Evolutionary conservation across 495 filamentous ascomycete species (phyloP), one percentile per base, ranked within the genome.

Genomic region (Cercophora samala): DNA sequence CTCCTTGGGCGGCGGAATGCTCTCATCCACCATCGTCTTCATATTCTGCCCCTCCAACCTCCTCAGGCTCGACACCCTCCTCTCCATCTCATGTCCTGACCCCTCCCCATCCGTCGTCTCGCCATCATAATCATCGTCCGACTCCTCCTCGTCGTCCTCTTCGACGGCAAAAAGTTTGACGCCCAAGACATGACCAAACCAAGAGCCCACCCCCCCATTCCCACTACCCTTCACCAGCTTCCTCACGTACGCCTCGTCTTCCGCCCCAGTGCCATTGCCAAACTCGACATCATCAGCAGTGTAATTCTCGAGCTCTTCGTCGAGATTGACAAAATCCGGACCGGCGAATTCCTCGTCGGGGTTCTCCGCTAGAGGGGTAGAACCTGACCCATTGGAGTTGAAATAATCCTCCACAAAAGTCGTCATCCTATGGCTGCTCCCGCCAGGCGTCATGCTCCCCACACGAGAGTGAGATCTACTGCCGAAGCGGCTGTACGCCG

Each of bases 161-260:
- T 88, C 79, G 11, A 92, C 88, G 8, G 88, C 86, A 75, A 95
- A 94, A 19, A 95, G 76, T 18, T 87, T 90, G 85, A 91, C 93
- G 6, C 88, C 89, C 51, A 93, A 84, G 65, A 93, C 70, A 58
- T 84, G 82, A 69, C 91, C 91, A 68, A 97, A 83, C 87, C 89
- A 92, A 11, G 85, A 83, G 0, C 89, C 89, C n/a, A 93, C 76
- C 4, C 90, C 88, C 63, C 87, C 88, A 55, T 85, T 86, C n/a
- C 83, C 83, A 17, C 6, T 46, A 66, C 86, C 81, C 63, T 83
- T 75, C 23, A 88, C 82, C 18, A 89, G 72, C 64, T 81, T 74
- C 64, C 82, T 81, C 4, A 87, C 75, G 15, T 83, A 76, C 26
- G 85, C 84, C 72, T 90, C 86, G 69, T 87, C 86, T 5, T 65